A percentile compares a stretch with the other conserved stretches of the same genome.
phyloP scores from a whole-genome alignment of 2,329 filamentous ascomycete species.

The Hymenoscyphus fraxineus region DNA sequence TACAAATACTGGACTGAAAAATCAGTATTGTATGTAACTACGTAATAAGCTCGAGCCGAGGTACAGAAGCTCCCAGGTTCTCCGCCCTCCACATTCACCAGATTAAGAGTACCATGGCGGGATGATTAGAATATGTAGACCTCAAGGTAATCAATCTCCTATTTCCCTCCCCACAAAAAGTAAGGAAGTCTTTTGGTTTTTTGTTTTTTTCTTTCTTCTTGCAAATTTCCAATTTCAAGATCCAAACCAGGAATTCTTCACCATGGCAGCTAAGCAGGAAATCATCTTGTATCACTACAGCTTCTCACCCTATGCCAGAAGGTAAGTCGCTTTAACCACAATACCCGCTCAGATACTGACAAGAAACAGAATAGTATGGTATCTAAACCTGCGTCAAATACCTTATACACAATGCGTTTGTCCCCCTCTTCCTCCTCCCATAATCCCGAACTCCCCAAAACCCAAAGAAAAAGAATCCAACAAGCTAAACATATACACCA shows the following conservation, averaged over 20 bases:
- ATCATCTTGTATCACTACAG: conserved; percentile 62
- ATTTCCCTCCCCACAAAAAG: background rate
- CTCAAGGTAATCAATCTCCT: background rate
- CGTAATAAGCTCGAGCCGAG: background rate
- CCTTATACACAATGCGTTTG: conserved; percentile 65
- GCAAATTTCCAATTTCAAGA: background rate
- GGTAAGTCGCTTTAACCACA: conserved; percentile 29
- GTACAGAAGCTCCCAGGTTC: background rate
- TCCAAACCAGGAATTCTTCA: background rate
- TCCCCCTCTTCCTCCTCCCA: conserved; percentile 17
- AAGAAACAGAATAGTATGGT: conserved; percentile 52
- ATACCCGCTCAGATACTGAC: background rate
- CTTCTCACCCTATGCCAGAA: conserved; percentile 60
- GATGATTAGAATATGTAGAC: background rate
- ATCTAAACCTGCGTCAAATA: conserved; percentile 62
- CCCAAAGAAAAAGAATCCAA: background rate
- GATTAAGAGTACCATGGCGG: background rate
- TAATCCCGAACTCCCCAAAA: conserved; percentile 8
- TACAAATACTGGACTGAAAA: no score
- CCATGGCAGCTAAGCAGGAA: conserved; percentile 19
- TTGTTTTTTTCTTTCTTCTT: background rate
- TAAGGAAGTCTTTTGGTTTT: background rate
- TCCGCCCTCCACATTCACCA: conserved; percentile 1
- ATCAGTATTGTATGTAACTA: no score
- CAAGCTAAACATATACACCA: conserved; percentile 29